Evolutionary conservation across 148 eudicot species (phyloP), one percentile per base, ranked within the genome.

Genomic region (Oxyria digyna): DNA sequence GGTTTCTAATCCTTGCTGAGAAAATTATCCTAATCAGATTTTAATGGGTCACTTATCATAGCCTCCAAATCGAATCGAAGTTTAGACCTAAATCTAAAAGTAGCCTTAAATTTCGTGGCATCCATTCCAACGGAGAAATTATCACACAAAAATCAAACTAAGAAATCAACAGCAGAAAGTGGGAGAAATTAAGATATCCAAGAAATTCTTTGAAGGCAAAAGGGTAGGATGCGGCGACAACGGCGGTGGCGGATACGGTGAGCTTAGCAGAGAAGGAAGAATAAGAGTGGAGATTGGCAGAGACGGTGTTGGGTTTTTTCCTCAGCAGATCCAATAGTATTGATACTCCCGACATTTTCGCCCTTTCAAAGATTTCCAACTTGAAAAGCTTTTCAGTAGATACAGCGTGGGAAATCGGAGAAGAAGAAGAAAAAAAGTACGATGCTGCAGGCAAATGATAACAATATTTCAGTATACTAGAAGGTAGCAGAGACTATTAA

Each of bases 261-360:
- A n/a, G n/a, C 32, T 79, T 69, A 42, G 87, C 85, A 15, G 91
- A 79, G 62, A 86, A 80, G 8, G 82, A 72, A 18, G 89, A 82
- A 42, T 69, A 48, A 0, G 88, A 91, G 52, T 80, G 86, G 32
- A 85, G 69, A 42, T 84, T 74, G 72, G 75, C 50, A 42, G 84
- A 75, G 67, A 63, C 63, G 59, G 80, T 75, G 70, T 71, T 76
- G 4, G 84, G 88, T 43, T 84, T 82, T 73, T 82, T 88, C 72
- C 80, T 80, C 46, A 88, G 33, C 62, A 88, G 84, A 83, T 91
- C 97, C 67, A 85, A 68, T 15, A 82, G 17, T 71, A 88, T 29
- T 68, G 80, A 87, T 33, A 88, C 80, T 49, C 88, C 90, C 67
- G 91, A 76, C 96, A 91, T 91, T 65, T 26, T 45, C 27, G 32